Conservation (phyloP, 805 yeast species). For the Kodamaea jinghongensis region DNA sequence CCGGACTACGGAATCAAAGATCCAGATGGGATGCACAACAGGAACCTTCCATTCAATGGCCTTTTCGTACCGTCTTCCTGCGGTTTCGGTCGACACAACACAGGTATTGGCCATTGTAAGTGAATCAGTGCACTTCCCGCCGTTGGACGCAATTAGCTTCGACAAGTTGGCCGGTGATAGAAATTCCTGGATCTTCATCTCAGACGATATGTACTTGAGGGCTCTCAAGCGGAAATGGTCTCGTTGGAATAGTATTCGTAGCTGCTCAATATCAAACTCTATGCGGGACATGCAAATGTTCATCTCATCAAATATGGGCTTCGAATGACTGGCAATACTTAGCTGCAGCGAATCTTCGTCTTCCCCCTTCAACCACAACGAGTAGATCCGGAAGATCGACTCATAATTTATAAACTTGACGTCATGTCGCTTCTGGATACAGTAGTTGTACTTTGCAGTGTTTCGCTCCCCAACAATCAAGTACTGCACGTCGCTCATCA, state of each 20-base stretch:
- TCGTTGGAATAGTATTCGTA: constrained; percentile 15
- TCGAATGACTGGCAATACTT: constrained; percentile 19
- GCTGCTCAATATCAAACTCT: constrained; percentile 16
- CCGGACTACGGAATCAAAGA: constrained; percentile 44
- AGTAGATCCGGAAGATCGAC: constrained; percentile 43
- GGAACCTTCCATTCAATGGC: constrained; percentile 54
- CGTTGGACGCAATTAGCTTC: constrained; percentile 37
- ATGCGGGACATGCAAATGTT: constrained; percentile 45
- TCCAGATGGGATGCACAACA: constrained; percentile 50
- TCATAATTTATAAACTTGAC: constrained; percentile 52
- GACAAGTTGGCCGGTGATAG: constrained; percentile 31
- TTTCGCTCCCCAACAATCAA: constrained; percentile 57
- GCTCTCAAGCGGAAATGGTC: constrained; percentile 23
- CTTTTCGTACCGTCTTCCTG: constrained; percentile 52
- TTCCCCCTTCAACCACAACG: constrained; percentile 53
- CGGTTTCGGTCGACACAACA: constrained; percentile 48
- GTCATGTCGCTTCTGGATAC: constrained; percentile 52
- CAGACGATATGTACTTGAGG: constrained; percentile 8
- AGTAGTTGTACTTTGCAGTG: constrained; percentile 55
- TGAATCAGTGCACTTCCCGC: constrained; percentile 52
- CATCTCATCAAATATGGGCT: constrained; percentile 47
- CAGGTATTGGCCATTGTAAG: constrained; percentile 43
- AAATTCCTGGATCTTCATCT: constrained; percentile 16
- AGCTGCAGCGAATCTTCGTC: constrained; percentile 25
- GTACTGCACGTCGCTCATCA: constrained; percentile 59